These are phyloP conservation scores for Yamadazyma philogaea DNA, from an alignment of 805 yeast species.

Conservation along the genomic window DNA sequence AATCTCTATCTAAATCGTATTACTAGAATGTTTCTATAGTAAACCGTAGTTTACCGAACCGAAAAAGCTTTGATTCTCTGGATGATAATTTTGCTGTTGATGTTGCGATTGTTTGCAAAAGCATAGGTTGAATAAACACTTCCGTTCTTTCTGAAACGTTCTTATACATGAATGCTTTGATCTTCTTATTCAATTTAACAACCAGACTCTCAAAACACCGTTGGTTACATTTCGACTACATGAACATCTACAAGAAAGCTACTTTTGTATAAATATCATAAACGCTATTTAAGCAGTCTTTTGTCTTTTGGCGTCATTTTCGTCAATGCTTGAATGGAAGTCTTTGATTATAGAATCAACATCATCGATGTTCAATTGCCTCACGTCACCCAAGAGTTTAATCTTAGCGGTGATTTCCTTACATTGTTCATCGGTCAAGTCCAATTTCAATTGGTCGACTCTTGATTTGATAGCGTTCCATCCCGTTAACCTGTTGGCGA, in stretches of 20 bases:
- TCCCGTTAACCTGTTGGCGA: slow-evolving; percentile 96
- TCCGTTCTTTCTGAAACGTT: too few relatives aligned
- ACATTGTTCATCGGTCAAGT: slow-evolving; percentile 86
- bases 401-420: slow-evolving; percentile 94
- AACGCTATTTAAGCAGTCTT: slow-evolving; percentile 14
- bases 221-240: background rate
- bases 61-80: too few relatives aligned
- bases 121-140: too few relatives aligned
- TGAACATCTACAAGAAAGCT: background rate
- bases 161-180: too few relatives aligned
- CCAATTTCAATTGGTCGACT: slow-evolving; percentile 92
- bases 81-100: too few relatives aligned
- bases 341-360: slow-evolving; percentile 96
- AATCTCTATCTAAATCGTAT: too few relatives aligned
- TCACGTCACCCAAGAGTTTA: slow-evolving; percentile 90
- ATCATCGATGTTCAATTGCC: slow-evolving; percentile 93
- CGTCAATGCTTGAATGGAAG: slow-evolving; percentile 49
- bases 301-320: slow-evolving; percentile 15
- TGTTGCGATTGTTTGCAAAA: too few relatives aligned
- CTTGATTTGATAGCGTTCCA: slow-evolving; percentile 99
- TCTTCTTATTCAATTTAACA: too few relatives aligned
- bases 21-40: too few relatives aligned
- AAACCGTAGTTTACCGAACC: too few relatives aligned
- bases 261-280: slow-evolving; percentile 7
- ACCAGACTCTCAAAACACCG: background rate